A percentile compares a stretch with the other conserved stretches of the same genome.
phyloP scores from a whole-genome alignment of 2,329 filamentous ascomycete genomes.

The Graphilbum ipis-grandicollis region DNA sequence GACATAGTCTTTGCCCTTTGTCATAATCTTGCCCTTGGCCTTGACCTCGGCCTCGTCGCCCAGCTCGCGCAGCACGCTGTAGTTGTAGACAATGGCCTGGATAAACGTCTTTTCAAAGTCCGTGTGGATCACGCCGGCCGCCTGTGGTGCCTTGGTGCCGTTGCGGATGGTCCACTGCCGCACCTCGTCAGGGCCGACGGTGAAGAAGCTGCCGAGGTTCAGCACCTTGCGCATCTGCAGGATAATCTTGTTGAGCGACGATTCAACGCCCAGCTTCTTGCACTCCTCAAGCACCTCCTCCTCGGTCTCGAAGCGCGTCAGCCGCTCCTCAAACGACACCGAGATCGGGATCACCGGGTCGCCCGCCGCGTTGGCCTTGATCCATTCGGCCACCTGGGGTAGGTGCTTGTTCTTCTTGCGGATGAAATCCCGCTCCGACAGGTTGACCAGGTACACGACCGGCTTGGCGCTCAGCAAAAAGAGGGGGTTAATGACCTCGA shows the following conservation, averaged over 20 bases:
- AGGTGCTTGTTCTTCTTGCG: slow-evolving; percentile 99
- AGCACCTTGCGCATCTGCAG: slow-evolving; percentile 83
- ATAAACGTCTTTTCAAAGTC: slow-evolving; percentile 99
- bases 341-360: slow-evolving; percentile 91
- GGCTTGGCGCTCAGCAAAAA: slow-evolving; percentile 93
- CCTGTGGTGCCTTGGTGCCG: slow-evolving; percentile 92
- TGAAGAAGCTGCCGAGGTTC: slow-evolving; percentile 92
- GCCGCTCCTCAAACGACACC: slow-evolving; percentile 79
- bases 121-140: slow-evolving; percentile 92
- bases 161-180: slow-evolving; percentile 96
- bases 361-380: slow-evolving; percentile 74
- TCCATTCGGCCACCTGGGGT: slow-evolving; percentile 83
- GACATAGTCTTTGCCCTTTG: slow-evolving; percentile 95
- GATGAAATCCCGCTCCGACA: slow-evolving; percentile 92
- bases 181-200: slow-evolving; percentile 86
- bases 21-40: slow-evolving; percentile 91
- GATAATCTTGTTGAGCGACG: slow-evolving; percentile 80
- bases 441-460: slow-evolving; percentile 90
- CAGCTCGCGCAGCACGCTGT: slow-evolving; percentile 58
- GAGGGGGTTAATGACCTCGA: slow-evolving; percentile 94
- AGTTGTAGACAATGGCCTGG: slow-evolving; percentile 91
- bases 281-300: slow-evolving; percentile 67
- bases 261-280: slow-evolving; percentile 75
- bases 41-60: slow-evolving; percentile 76
- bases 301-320: slow-evolving; percentile 65